These are phyloP conservation scores for Rhodamnia argentea DNA, from an alignment of 345 rosid species.

Conservation along the genomic window DNA sequence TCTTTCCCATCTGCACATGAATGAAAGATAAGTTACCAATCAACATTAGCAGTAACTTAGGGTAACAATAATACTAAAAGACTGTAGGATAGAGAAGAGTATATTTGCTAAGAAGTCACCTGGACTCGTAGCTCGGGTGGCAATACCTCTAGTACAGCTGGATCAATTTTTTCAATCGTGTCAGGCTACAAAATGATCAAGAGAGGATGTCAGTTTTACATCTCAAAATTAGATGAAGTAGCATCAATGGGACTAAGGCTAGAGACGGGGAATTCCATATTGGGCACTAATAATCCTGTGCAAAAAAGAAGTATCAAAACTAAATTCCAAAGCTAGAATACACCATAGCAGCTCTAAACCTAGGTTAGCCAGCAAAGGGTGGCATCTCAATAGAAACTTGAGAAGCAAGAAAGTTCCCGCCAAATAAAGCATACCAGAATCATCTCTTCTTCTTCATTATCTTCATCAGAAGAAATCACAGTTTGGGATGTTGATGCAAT, in stretches of 20 bases:
- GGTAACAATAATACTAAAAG: background rate
- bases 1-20: conserved; percentile 1
- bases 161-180: conserved; percentile 53
- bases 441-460: conserved; percentile 24
- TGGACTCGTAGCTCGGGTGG: conserved; percentile 84
- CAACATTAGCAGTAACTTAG: background rate
- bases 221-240: background rate
- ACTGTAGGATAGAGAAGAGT: background rate
- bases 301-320: background rate
- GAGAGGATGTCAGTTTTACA: background rate
- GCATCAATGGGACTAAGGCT: background rate
- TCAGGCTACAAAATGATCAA: conserved; percentile 30
- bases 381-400: background rate
- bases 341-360: background rate
- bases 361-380: background rate
- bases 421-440: conserved; percentile 7
- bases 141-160: conserved; percentile 70
- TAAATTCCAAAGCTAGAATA: background rate
- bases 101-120: conserved; percentile 22
- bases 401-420: background rate
- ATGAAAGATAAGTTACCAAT: background rate
- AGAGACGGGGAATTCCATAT: background rate
- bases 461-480: conserved; percentile 29
- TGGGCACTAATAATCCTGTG: background rate
- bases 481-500: conserved; percentile 25